phyloP scores from a whole-genome alignment of 768 basidiomycete genomes.

The Leccinum imitatum region DNA sequence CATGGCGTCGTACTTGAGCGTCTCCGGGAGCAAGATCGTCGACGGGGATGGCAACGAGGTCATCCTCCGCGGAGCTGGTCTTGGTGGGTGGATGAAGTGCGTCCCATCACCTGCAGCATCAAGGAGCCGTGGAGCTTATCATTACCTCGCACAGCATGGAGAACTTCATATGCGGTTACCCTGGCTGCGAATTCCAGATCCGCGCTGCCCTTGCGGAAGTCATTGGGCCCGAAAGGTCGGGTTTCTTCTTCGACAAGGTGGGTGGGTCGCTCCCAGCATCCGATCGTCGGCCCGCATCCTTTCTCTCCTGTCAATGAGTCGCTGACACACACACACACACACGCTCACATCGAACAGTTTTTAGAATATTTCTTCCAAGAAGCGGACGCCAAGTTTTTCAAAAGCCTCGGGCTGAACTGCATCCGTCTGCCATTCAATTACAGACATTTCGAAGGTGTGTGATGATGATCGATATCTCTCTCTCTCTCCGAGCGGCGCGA shows the following conservation, averaged over 20 bases:
- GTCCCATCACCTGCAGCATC: slow-evolving; percentile 31
- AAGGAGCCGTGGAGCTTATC: slow-evolving; percentile 1
- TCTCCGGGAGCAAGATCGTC: slow-evolving; percentile 60
- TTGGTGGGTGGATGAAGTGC: slow-evolving; percentile 87
- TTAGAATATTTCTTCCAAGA: slow-evolving; percentile 83
- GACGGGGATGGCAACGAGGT: slow-evolving; percentile 56
- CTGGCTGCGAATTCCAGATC: slow-evolving; percentile 80
- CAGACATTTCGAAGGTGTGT: slow-evolving; percentile 57
- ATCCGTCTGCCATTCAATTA: slow-evolving; percentile 78
- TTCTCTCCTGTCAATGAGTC: neutral
- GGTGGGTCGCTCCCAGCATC: slow-evolving; percentile 34
- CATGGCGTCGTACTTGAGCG: slow-evolving; percentile 47
- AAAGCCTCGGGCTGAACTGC: slow-evolving; percentile 75
- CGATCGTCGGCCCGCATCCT: neutral
- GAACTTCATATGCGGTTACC: slow-evolving; percentile 77
- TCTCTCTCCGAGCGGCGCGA: neutral
- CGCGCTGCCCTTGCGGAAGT: slow-evolving; percentile 65
- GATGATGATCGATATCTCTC: neutral
- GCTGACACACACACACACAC: neutral
- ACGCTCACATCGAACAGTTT: slow-evolving; percentile 47
- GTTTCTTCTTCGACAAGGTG: slow-evolving; percentile 79
- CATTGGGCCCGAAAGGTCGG: slow-evolving; percentile 65
- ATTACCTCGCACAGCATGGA: slow-evolving; percentile 52
- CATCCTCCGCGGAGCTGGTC: slow-evolving; percentile 69
- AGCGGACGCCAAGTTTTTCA: slow-evolving; percentile 73